Conservation (phyloP, 306 rosid species). For the Prunus fruticosa region DNA sequence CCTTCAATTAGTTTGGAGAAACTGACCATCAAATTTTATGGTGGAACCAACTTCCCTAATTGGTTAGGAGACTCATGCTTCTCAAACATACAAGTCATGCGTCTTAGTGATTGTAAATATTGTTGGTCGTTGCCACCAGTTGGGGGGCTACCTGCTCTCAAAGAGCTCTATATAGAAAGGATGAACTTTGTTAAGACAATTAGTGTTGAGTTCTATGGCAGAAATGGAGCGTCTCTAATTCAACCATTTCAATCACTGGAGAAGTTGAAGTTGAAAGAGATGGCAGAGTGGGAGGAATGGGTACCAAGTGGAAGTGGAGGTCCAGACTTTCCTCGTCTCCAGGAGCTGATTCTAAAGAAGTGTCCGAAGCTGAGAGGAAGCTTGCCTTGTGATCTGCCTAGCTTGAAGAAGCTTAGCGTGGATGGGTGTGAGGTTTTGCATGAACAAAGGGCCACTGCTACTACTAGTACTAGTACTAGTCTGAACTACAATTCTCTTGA, state of each 20-base stretch:
- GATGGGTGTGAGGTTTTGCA: rapidly evolving
- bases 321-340: not conserved
- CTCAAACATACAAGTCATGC: not conserved
- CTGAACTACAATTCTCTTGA: not conserved
- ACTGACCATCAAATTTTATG: not conserved
- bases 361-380: not conserved
- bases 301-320: too few relatives aligned
- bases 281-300: slow-evolving; percentile 9
- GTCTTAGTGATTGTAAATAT: not conserved
- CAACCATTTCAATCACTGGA: not conserved
- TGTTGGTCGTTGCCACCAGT: slow-evolving; percentile 8
- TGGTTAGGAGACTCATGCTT: slow-evolving; percentile 17
- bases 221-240: not conserved
- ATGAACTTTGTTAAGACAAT: not conserved
- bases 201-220: slow-evolving; percentile 1
- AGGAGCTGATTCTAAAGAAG: rapidly evolving
- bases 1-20: slow-evolving; percentile 8
- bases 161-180: not conserved
- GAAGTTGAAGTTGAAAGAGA: not conserved
- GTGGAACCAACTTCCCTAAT: not conserved
- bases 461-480: too few relatives aligned
- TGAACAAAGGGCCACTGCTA: not conserved
- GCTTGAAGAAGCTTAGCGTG: not conserved
- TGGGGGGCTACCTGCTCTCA: not conserved
- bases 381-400: not conserved